Percentiles rank a stretch among this genome's conserved stretches.
Conservation (phyloP, 768 basidiomycete genomes). For the Mycena latifolia region DNA sequence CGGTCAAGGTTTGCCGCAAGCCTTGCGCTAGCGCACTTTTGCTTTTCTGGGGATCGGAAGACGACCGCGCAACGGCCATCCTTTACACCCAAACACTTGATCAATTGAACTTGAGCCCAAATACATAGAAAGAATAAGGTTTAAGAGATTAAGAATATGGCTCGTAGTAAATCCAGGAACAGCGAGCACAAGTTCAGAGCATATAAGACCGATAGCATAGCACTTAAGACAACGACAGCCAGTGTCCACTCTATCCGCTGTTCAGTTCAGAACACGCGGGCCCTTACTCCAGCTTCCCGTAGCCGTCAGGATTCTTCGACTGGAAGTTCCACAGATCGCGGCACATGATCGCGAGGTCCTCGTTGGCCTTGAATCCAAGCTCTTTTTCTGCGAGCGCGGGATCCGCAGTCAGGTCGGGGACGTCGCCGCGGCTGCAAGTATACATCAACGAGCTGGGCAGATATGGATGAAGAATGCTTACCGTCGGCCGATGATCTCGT, state of each 20-base stretch:
- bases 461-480: constrained; percentile 52
- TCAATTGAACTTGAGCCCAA: no score
- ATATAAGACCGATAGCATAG: constrained; percentile 9
- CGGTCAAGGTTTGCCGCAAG: no score
- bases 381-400: constrained; percentile 92
- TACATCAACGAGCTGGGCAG: constrained; percentile 27
- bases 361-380: constrained; percentile 89
- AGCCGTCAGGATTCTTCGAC: constrained; percentile 89
- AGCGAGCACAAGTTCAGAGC: not conserved
- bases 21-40: no score
- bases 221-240: constrained; percentile 8
- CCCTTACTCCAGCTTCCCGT: constrained; percentile 48
- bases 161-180: not conserved
- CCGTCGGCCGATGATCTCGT: constrained; percentile 92
- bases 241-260: constrained; percentile 14
- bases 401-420: constrained; percentile 96
- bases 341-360: constrained; percentile 93
- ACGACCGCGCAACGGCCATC: no score
- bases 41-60: no score
- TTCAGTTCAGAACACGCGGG: not conserved
- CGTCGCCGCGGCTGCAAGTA: constrained; percentile 84
- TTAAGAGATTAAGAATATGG: constrained; percentile 18
- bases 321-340: constrained; percentile 99
- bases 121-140: not conserved
- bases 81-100: no score